Base-by-base conservation (phyloP, 73 alveolate species). In the Tetrahymena thermophila region DNA sequence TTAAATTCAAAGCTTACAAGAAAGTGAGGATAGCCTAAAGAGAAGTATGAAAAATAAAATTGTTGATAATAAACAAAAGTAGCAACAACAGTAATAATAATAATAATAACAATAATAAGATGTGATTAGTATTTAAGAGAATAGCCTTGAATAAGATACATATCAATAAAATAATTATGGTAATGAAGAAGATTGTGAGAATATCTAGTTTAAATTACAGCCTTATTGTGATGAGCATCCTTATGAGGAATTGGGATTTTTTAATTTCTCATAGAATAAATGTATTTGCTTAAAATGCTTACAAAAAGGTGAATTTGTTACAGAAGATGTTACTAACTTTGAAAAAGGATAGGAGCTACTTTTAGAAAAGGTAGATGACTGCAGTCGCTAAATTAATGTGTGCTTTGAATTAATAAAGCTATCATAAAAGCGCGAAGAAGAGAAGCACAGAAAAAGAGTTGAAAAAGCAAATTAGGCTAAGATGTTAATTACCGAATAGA, bases 191-290 rank as follows among this genome's bases (percentile, higher is more conserved):
- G 89, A 71, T 1, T 28, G 35, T n/a, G 89, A 71, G 37, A 71
- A 31, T 31, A 71, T 71, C 13, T 8, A 71, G 17, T 71, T 71
- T 71, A 71, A 71, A 8, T 71, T 71, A 3, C 23, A 71, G n/a
- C 89, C 89, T 31, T 71, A 71, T 71, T 71, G 89, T 71, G 89
- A 71, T 71, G 89, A 71, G 89, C 89, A 71, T 71, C 89, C 89
- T 71, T 71, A 71, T 25, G 89, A 71, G 31, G 89, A 71, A 21
- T 71, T 71, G 11, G 89, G 89, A 71, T 71, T 71, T n/a, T 71
- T 25, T 31, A 71, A 71, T 71, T 71, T 71, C n/a, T 71, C 89
- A 71, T 71, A 71, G n/a, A 71, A 71, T 71, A 71, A 71, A 71
- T 71, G 89, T 21, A 71, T 71, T n/a, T 71, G 89, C 35, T 71